Percentiles rank a stretch among this genome's conserved stretches.
Evolutionary conservation across 2,329 filamentous ascomycete genomes (phyloP).

Genomic region (Microdochium trichocladiopsis): DNA sequence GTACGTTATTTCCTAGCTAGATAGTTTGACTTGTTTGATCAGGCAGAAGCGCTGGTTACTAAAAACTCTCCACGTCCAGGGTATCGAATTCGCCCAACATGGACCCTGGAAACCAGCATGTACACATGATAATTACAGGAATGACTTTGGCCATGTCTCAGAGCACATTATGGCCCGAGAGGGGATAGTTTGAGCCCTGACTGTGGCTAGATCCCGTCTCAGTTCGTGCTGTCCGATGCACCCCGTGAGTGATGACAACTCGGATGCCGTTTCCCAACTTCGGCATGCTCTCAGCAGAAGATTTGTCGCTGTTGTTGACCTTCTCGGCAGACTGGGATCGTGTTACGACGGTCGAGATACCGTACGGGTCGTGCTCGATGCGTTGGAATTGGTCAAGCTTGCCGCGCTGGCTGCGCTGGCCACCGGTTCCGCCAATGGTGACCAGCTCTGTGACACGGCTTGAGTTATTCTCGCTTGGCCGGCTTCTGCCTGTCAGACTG

Average conservation of each 20-base stretch:
- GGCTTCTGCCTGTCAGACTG: background rate
- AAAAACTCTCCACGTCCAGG: background rate
- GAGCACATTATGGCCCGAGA: background rate
- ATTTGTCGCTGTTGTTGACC: background rate
- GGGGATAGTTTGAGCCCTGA: background rate
- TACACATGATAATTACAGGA: background rate
- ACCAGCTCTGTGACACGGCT: background rate
- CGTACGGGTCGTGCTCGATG: background rate
- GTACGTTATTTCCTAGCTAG: background rate
- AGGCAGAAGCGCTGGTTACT: background rate
- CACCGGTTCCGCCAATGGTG: conserved; percentile 1
- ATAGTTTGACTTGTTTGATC: background rate
- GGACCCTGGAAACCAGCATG: background rate
- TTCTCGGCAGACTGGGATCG: background rate
- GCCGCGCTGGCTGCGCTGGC: background rate
- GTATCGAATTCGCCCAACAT: background rate
- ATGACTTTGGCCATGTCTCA: background rate
- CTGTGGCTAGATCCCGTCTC: background rate
- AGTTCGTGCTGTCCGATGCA: background rate
- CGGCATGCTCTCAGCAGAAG: background rate
- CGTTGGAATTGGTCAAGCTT: background rate
- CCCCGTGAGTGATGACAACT: background rate
- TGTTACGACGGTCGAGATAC: background rate
- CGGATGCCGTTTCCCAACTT: background rate
- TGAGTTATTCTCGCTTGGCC: background rate